Evolutionary conservation across 1,139 yeast species (phyloP).

Genomic region (Debaryomyces sp.): DNA sequence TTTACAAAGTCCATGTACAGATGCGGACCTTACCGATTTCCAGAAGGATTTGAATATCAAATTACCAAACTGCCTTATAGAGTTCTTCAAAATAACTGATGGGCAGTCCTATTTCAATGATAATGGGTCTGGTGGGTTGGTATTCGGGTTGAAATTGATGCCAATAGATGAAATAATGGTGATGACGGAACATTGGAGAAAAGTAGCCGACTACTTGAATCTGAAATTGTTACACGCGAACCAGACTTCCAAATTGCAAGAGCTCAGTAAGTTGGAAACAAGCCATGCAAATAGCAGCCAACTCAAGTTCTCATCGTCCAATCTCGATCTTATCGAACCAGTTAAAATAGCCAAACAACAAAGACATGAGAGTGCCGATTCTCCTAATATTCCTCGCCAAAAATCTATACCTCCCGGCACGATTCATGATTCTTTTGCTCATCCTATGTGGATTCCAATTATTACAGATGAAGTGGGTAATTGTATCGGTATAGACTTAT

Average conservation of each 20-base stretch:
- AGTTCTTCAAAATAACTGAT: slow-evolving; percentile 64
- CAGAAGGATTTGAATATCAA: slow-evolving; percentile 62
- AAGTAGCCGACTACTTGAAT: slow-evolving; percentile 54
- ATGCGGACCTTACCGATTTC: slow-evolving; percentile 61
- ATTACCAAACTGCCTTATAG: slow-evolving; percentile 62
- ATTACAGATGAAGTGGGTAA: slow-evolving; percentile 89
- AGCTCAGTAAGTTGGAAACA: slow-evolving; percentile 29
- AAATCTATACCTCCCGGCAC: slow-evolving; percentile 73
- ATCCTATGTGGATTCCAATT: slow-evolving; percentile 88
- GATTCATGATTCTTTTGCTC: slow-evolving; percentile 75
- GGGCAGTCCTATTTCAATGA: slow-evolving; percentile 60
- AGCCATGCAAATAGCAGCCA: slow-evolving; percentile 25
- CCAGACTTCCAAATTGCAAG: slow-evolving; percentile 21
- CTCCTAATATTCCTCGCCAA: slow-evolving; percentile 53
- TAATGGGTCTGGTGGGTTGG: slow-evolving; percentile 59
- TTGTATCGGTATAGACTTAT: slow-evolving; percentile 84
- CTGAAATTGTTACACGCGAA: slow-evolving; percentile 27
- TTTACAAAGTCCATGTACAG: slow-evolving; percentile 65
- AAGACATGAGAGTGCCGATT: not conserved
- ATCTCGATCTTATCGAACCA: slow-evolving; percentile 12
- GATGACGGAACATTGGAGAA: slow-evolving; percentile 69
- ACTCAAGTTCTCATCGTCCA: slow-evolving; percentile 15
- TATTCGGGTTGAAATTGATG: slow-evolving; percentile 67
- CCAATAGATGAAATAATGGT: slow-evolving; percentile 64
- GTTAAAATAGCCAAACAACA: slow-evolving; percentile 7